Conservation (phyloP, 306 rosid species). For the Medicago lupulina region DNA sequence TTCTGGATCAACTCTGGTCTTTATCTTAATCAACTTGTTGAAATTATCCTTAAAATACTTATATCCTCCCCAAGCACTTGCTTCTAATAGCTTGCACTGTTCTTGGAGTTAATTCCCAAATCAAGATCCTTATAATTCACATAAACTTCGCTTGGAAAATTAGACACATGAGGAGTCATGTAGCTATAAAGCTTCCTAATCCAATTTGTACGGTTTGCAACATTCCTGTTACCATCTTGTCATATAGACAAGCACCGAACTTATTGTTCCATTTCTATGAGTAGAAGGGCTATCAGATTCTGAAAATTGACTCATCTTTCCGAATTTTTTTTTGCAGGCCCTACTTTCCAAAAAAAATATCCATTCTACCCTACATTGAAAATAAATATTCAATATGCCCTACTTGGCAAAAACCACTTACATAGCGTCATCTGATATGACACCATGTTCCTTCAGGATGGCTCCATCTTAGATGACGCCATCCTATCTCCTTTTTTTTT, state of each 20-base stretch:
- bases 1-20: conserved; percentile 55
- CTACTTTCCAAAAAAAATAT: too few relatives aligned
- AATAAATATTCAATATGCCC: too few relatives aligned
- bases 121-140: conserved; percentile 60
- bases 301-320: conserved; percentile 57
- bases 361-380: too few relatives aligned
- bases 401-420: too few relatives aligned
- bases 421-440: too few relatives aligned
- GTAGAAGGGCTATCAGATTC: conserved; percentile 64
- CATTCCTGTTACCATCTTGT: conserved; percentile 38
- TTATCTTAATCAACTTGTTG: conserved; percentile 49
- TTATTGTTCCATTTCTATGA: conserved; percentile 62
- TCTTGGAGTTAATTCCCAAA: conserved; percentile 50
- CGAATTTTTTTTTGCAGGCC: too few relatives aligned
- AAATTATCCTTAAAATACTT: conserved; percentile 53
- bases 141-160: conserved; percentile 51
- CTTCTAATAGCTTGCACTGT: conserved; percentile 46
- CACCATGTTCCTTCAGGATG: too few relatives aligned
- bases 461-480: too few relatives aligned
- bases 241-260: conserved; percentile 48
- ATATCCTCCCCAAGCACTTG: conserved; percentile 55
- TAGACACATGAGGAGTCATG: conserved; percentile 54
- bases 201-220: conserved; percentile 50
- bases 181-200: conserved; percentile 53
- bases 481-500: too few relatives aligned